Percentiles rank a stretch among this genome's conserved stretches.
These are phyloP conservation scores for Pythium dissimile DNA, from an alignment of 352 stramenopile species.

Conservation along the genomic window DNA sequence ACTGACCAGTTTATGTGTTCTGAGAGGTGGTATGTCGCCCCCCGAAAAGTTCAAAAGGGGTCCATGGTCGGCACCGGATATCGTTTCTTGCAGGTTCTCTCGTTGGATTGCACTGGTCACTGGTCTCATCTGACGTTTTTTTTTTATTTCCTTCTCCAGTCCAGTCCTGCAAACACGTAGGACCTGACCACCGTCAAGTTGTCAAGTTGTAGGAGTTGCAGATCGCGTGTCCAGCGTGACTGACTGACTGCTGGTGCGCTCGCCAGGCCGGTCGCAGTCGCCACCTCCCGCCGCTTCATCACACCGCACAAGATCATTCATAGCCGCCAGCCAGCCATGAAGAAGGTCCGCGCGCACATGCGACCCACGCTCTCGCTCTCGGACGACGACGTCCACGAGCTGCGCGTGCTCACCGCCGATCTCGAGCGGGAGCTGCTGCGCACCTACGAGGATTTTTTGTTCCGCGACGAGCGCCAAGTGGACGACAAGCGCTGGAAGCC, in stretches of 20 bases:
- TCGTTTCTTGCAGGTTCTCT: not conserved
- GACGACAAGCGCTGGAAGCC: constrained; percentile 36
- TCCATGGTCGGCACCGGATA: too few species aligned
- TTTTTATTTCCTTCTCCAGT: too few species aligned
- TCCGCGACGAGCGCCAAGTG: constrained; percentile 23
- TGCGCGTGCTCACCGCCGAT: constrained; percentile 13
- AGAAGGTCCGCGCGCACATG: constrained; percentile 4
- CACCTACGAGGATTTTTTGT: constrained; percentile 40
- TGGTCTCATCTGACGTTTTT: too few species aligned
- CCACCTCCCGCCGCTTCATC: too few species aligned
- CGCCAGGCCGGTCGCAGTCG: too few species aligned
- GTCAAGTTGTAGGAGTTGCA: too few species aligned
- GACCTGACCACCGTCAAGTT: too few species aligned
- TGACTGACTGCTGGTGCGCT: too few species aligned
- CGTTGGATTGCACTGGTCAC: not conserved
- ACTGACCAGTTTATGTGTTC: not conserved
- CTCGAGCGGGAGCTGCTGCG: constrained; percentile 32
- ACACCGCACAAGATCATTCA: too few species aligned
- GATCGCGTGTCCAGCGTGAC: too few species aligned
- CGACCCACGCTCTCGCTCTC: not conserved
- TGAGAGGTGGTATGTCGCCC: not conserved
- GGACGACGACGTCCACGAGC: constrained; percentile 14
- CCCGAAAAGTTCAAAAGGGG: too few species aligned
- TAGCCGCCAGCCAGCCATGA: constrained; percentile 8
- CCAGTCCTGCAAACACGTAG: too few species aligned